Base-by-base conservation (phyloP, 257 asterid species). In the Solanum raphanifolium region DNA sequence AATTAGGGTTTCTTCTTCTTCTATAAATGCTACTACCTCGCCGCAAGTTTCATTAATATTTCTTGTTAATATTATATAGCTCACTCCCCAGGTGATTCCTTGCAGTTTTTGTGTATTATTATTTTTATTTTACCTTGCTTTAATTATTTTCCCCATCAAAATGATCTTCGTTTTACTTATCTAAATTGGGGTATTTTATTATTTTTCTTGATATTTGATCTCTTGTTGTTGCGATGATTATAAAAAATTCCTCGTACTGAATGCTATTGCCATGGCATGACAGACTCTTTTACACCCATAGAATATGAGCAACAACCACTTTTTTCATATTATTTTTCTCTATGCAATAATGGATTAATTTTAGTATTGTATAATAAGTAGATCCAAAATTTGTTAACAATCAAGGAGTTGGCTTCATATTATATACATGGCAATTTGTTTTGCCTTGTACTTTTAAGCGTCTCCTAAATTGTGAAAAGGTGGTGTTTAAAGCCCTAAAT, bases 171-270 rank as follows among this genome's bases (percentile, higher is more conserved):
- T 43, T 43, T 43, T 43, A 43, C 48, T 43, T 11, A 43, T 43
- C 15, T 43, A 43, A 43, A 18, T 20, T 15, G 79, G 43, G 39
- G 52, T 12, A 4, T 43, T 12, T 12, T 16, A 35, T 36, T 36
- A 21, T 10, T 74, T 36, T 74, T 74, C 2, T 10, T 74, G 20
- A 35, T 12, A 6, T 69, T 3, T 66, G 20, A 65, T 71, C 6
- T 69, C 0, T 29, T 48, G 3, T 16, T 48, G 88, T 32, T 83
- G 96, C 95, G 88, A 81, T 94, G 96, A 95, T 94, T 95, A 89
- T 91, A 93, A 85, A 86, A 78, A 93, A 94, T 95, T 95, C 95
- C 94, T 92, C 95, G 93, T 92, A 20, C 96, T 95, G 95, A 95
- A 87, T 69, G 96, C 94, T 83, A 91, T 87, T 87, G 86, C 90